A percentile compares a stretch with the other conserved stretches of the same genome.
These are phyloP conservation scores for Clathrospora elynae DNA, from an alignment of 2,329 filamentous ascomycete species.

Conservation along the genomic window DNA sequence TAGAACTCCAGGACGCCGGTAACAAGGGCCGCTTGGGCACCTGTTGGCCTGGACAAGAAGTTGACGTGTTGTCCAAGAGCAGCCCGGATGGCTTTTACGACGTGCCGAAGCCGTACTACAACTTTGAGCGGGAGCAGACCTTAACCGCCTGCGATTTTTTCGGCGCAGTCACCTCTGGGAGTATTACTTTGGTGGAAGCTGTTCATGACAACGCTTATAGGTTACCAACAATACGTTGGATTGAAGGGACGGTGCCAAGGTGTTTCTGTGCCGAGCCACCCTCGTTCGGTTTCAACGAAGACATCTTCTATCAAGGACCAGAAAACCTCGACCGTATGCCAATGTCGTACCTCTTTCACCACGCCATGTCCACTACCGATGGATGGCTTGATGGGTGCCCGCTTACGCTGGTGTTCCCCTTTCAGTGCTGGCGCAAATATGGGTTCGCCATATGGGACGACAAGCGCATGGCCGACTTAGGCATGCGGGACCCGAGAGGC, in stretches of 20 bases:
- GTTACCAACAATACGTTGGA: conserved; percentile 1
- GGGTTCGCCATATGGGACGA: conserved; percentile 18
- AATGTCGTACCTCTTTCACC: conserved; percentile 4
- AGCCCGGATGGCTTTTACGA: conserved; percentile 6
- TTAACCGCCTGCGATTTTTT: conserved; percentile 8
- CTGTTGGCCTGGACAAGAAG: neutral
- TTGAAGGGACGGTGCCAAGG: neutral
- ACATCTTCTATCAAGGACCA: conserved; percentile 8
- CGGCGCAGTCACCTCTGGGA: conserved; percentile 1
- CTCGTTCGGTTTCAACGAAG: conserved; percentile 5
- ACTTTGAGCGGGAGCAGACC: conserved; percentile 2
- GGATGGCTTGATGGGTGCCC: conserved; percentile 5
- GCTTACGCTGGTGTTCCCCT: conserved; percentile 5
- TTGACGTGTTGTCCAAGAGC: neutral
- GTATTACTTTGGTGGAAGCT: neutral
- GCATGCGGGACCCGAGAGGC: conserved; percentile 9
- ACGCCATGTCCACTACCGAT: conserved; percentile 1
- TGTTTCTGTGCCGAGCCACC: conserved; percentile 1
- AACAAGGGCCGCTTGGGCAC: neutral
- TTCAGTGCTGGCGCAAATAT: conserved; percentile 12
- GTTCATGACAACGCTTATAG: neutral
- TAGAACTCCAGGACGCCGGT: conserved; percentile 12
- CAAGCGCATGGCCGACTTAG: conserved; percentile 14
- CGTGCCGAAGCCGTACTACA: too few relatives aligned
- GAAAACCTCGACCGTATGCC: conserved; percentile 7